These are phyloP conservation scores for Ogataea wickerhamii DNA, from an alignment of 805 yeast species.

Conservation along the genomic window DNA sequence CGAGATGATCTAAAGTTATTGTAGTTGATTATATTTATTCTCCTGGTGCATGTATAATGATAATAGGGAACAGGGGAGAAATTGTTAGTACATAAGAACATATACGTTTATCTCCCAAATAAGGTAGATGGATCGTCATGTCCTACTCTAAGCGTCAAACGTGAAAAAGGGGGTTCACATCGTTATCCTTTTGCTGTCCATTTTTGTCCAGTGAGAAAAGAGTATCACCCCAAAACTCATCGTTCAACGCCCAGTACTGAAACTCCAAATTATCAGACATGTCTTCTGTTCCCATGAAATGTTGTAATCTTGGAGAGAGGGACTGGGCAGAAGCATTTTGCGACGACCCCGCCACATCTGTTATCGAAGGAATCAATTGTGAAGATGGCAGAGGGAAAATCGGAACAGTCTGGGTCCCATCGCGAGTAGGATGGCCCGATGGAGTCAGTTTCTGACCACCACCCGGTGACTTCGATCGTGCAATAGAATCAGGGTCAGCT, in stretches of 20 bases:
- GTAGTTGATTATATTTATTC: no score
- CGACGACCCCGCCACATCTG: neutral
- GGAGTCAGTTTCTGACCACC: neutral
- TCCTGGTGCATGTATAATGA: no score
- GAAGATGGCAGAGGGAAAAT: neutral
- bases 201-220: constrained; percentile 28
- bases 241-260: constrained; percentile 55
- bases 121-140: no score
- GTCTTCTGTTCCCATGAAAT: constrained; percentile 15
- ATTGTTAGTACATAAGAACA: no score
- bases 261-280: constrained; percentile 37
- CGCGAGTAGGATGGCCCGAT: neutral
- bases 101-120: no score
- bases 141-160: constrained; percentile 14
- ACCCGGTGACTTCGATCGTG: neutral
- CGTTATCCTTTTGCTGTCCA: constrained; percentile 13
- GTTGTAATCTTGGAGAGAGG: constrained; percentile 7
- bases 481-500: neutral
- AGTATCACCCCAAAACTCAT: constrained; percentile 69
- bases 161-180: constrained; percentile 10
- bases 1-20: no score
- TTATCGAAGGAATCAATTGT: no score
- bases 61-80: no score
- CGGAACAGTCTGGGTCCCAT: neutral
- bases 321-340: constrained; percentile 3